Base-by-base conservation (phyloP, 108 stramenopile genomes). In the Epithemia pelagica region DNA sequence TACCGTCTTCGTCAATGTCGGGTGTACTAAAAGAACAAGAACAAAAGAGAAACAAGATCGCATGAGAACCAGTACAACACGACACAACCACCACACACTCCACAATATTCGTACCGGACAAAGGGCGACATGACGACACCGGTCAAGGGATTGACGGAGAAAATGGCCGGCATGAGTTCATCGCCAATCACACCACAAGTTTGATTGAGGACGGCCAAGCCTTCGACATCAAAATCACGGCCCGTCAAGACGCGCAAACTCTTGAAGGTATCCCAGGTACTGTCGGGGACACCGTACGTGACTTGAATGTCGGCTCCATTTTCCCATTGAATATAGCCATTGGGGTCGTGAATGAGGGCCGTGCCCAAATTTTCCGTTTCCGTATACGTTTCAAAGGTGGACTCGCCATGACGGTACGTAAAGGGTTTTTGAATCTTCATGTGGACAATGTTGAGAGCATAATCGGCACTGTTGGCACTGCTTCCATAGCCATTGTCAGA, bases 361-460 rank as follows among this genome's bases (percentile, higher is more conserved):
- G 67, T 68, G 2, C 58, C 67, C n/a, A 72, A 28, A 25, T 72
- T 72, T 28, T 72, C 67, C 5, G 67, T 64, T 18, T 57, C 46
- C 18, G 76, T 77, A 67, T 77, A 77, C 61, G 25, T 57, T 52
- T 77, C 76, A 52, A 64, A 77, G n/a, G 71, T 77, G 0, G 62
- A 55, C 59, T 77, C 76, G 52, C 71, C 76, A 53, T 77, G 76
- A 59, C 76, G 71, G 32, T 52, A 77, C 32, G 76, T 77, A 30
- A 77, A 77, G 21, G 76, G 76, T 51, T 77, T 77, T 33, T 77
- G 76, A 30, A 77, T 64, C 63, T 72, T 72, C 67, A 77, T 62
- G 52, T 72, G 71, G 15, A 63, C 61, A 72, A 77, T 72, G 56
- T 77, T 72, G 29, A 77, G 70, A 21, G 76, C 61, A 52, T 77